Conservation (phyloP, 805 yeast species). For the Metschnikowia rubicola region DNA sequence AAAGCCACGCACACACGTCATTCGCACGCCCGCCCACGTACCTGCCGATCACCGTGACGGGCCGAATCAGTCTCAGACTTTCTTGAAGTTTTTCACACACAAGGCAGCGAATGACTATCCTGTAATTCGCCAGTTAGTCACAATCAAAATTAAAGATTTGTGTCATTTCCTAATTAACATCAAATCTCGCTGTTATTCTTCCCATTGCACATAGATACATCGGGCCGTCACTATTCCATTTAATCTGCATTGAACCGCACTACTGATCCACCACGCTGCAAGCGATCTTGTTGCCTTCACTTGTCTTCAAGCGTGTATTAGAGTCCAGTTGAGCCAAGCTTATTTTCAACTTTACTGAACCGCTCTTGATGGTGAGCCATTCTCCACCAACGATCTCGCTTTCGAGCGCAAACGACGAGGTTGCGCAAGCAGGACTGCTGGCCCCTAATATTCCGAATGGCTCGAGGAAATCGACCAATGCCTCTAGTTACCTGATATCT, state of each 20-base stretch:
- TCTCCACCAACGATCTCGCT: slow-evolving; percentile 17
- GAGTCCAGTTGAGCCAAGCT: neutral
- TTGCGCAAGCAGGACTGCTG: slow-evolving; percentile 1
- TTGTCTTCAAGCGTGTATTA: neutral
- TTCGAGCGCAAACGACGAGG: slow-evolving; percentile 10
- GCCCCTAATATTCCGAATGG: neutral
- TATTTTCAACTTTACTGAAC: too few species aligned
- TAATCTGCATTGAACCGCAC: neutral
- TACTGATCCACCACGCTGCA: neutral
- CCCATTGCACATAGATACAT: neutral
- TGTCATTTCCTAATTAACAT: neutral
- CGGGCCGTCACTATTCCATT: neutral
- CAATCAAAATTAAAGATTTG: neutral
- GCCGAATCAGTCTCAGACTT: neutral
- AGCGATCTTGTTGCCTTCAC: neutral
- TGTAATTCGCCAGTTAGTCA: neutral
- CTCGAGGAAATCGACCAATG: neutral
- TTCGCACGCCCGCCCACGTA: slow-evolving; percentile 5
- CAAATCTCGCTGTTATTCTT: neutral
- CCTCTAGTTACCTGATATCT: neutral
- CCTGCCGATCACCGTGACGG: slow-evolving; percentile 4
- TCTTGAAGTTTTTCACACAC: neutral
- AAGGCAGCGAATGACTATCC: neutral
- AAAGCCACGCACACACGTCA: slow-evolving; percentile 4
- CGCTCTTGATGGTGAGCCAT: slow-evolving; percentile 8